Percentiles rank a stretch among this genome's conserved stretches.
phyloP scores from a whole-genome alignment of 495 filamentous ascomycete species.

The Gamarada debralockiae region DNA sequence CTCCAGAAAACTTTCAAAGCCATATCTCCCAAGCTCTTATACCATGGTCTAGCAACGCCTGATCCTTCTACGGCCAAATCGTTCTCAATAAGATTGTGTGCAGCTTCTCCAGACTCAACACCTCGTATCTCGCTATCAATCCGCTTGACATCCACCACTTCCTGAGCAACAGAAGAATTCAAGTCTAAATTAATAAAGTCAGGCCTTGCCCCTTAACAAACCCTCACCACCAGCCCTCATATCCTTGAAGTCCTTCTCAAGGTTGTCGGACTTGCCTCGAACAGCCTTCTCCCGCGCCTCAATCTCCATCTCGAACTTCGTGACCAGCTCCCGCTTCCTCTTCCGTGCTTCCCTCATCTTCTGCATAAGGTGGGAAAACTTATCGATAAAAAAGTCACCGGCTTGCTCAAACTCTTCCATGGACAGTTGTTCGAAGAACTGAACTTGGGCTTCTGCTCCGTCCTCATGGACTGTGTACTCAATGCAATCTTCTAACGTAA shows the following conservation, averaged over 20 bases:
- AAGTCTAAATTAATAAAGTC: too few relatives aligned
- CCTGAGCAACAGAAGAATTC: not conserved
- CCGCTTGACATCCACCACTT: not conserved
- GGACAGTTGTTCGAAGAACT: slow-evolving; percentile 60
- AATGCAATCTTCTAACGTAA: not conserved
- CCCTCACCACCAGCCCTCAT: slow-evolving; percentile 52
- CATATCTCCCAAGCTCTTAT: not conserved
- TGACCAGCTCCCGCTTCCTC: slow-evolving; percentile 59
- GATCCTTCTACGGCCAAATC: too few relatives aligned
- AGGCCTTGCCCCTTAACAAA: slow-evolving; percentile 10
- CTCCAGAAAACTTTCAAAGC: not conserved
- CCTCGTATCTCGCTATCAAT: too few relatives aligned
- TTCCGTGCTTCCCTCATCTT: slow-evolving; percentile 61
- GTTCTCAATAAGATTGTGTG: too few relatives aligned
- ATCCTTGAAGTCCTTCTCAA: slow-evolving; percentile 47
- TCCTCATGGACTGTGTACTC: not conserved
- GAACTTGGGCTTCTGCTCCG: slow-evolving; percentile 41
- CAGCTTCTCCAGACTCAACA: not conserved
- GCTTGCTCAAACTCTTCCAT: slow-evolving; percentile 77
- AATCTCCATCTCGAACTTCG: slow-evolving; percentile 66
- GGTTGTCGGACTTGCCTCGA: slow-evolving; percentile 46
- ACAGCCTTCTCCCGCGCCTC: slow-evolving; percentile 47
- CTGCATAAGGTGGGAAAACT: slow-evolving; percentile 58
- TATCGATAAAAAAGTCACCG: slow-evolving; percentile 74
- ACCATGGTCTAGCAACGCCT: not conserved